phyloP scores from a whole-genome alignment of 2,329 filamentous ascomycete species.

The Phyllosticta ampelicida region DNA sequence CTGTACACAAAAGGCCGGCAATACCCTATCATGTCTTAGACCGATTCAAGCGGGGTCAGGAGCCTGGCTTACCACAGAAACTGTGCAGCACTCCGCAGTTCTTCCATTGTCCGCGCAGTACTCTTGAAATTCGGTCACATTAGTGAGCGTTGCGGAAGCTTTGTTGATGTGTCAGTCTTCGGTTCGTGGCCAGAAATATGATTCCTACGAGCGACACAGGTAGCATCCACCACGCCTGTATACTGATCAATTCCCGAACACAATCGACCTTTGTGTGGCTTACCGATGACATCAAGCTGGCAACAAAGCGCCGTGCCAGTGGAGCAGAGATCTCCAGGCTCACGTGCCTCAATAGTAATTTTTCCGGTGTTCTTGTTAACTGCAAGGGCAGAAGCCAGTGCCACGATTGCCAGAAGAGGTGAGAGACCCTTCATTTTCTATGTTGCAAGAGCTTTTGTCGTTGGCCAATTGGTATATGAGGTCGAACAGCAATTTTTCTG shows the following conservation, averaged over 20 bases:
- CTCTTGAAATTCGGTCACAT: neutral
- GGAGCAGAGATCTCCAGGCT: neutral
- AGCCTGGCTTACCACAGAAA: constrained; percentile 1
- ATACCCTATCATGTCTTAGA: neutral
- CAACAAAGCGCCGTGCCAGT: constrained; percentile 5
- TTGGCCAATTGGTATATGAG: neutral
- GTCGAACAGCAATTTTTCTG: neutral
- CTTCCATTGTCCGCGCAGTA: constrained; percentile 3
- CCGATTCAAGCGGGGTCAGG: neutral
- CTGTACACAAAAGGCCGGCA: constrained; percentile 3
- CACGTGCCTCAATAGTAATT: constrained; percentile 1
- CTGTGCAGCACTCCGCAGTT: constrained; percentile 7
- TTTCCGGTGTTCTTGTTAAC: neutral
- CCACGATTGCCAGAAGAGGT: neutral
- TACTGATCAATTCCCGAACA: neutral
- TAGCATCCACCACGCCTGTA: constrained; percentile 1
- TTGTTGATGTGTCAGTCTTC: neutral
- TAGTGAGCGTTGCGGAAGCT: constrained; percentile 2
- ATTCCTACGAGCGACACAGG: neutral
- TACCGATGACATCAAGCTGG: constrained; percentile 5
- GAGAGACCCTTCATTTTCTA: neutral
- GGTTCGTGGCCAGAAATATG: neutral
- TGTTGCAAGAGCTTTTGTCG: neutral
- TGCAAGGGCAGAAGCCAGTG: neutral
- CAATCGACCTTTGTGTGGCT: neutral